Evolutionary conservation across 306 rosid species (phyloP), one percentile per base, ranked within the genome.

Genomic region (Vigna mungo): DNA sequence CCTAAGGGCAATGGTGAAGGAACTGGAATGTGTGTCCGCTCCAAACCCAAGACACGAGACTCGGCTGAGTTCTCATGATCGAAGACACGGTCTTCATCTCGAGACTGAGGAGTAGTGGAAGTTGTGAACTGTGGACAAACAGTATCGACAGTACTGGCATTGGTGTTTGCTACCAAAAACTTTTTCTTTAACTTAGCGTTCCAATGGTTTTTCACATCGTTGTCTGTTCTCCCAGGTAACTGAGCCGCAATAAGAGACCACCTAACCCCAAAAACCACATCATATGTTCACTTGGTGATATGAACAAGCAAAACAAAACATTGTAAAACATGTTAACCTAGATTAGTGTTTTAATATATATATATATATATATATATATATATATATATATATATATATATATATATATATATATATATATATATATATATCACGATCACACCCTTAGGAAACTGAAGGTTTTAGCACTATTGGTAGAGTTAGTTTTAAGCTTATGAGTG

Each of bases 221-320:
- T 81, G 67, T 81, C 85, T 1, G 85, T 81, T 68, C 85, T 75
- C 39, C 85, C 85, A 25, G 77, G 81, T 41, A 81, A 18, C 16
- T 81, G 85, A 27, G 85, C 77, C 14, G 85, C 81, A 69, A 81
- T 81, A 43, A 76, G 52, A 17, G 85, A 76, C 85, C 85, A 76
- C 74, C 85, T 76, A 44, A n/a, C 39, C 23, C 15, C 5, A 27
- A 48, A 43, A 63, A 37, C 16, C 49, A 63, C 3, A 37, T 0
- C 34, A 64, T 12, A 59, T 20, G 7, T 11, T 64, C 70, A 64
- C 27, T 37, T 34, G 25, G 3, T 54, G 15, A 56, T 56, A 23
- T 21, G 3, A 63, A 34, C 20, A 37, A 49, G 52, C 30, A 64
- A 52, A 51, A 13, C 2, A 63, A 30, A 25, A 9, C 23, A 59